These are phyloP conservation scores for Vigna radiata DNA, from an alignment of 306 rosid species.

Conservation along the genomic window DNA sequence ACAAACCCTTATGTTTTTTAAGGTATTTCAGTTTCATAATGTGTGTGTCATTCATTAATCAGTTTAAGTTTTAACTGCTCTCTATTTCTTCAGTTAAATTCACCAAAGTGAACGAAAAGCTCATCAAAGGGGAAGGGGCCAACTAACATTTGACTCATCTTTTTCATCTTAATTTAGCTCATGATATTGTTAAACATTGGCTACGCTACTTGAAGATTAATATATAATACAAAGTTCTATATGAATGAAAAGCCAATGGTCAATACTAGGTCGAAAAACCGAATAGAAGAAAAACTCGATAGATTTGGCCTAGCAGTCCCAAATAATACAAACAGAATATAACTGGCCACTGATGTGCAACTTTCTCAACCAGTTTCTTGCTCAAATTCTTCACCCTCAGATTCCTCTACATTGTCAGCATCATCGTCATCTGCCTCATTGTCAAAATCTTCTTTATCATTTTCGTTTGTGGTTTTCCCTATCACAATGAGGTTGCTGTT, in stretches of 20 bases:
- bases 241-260: neutral
- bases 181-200: neutral
- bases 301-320: neutral
- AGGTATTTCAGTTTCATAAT: too few relatives aligned
- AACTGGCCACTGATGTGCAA: slow-evolving; percentile 16
- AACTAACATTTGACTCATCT: neutral
- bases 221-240: neutral
- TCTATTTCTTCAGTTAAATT: neutral
- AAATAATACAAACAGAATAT: slow-evolving; percentile 13
- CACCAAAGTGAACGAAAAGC: neutral
- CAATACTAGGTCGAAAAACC: neutral
- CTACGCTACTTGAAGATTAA: neutral
- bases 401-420: slow-evolving; percentile 83
- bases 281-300: slow-evolving; percentile 7
- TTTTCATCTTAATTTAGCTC: slow-evolving; percentile 7
- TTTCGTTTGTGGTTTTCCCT: slow-evolving; percentile 69
- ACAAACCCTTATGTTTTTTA: neutral
- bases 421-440: slow-evolving; percentile 71
- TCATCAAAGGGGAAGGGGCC: neutral
- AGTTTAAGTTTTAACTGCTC: neutral
- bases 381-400: slow-evolving; percentile 94
- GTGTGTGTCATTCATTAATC: too few relatives aligned
- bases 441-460: slow-evolving; percentile 81
- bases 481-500: slow-evolving; percentile 72
- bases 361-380: slow-evolving; percentile 83